Evolutionary conservation across 495 filamentous ascomycete genomes (phyloP).

Genomic region (Corynascus novoguineensis): DNA sequence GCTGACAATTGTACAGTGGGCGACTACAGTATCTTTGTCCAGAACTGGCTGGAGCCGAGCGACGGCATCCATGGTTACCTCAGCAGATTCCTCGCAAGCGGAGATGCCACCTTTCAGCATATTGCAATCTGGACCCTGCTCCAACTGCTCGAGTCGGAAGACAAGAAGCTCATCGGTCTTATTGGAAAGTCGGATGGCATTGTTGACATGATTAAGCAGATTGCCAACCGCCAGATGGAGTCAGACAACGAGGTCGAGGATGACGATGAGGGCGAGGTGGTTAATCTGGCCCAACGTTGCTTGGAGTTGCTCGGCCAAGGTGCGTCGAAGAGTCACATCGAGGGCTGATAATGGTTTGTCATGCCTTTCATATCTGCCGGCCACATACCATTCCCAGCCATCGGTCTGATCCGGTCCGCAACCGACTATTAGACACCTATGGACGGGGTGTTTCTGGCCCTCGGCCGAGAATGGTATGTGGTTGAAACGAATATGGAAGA

Average conservation of each 20-base stretch:
- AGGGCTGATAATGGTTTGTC: conserved; percentile 37
- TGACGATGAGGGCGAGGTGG: conserved; percentile 84
- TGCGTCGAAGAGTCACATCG: conserved; percentile 50
- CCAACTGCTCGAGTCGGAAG: conserved; percentile 90
- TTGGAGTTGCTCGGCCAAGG: conserved; percentile 74
- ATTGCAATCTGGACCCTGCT: conserved; percentile 98
- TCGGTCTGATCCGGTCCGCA: no score
- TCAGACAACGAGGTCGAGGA: conserved; percentile 86
- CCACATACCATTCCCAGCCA: no score
- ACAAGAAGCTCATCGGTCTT: conserved; percentile 72
- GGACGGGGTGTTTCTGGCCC: no score
- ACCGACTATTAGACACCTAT: no score
- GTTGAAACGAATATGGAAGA: no score
- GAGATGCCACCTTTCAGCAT: conserved; percentile 96
- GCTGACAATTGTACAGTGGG: conserved; percentile 57
- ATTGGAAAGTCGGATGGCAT: conserved; percentile 85
- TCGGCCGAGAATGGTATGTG: no score
- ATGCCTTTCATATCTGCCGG: no score
- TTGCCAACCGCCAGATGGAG: conserved; percentile 84
- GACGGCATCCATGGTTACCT: conserved; percentile 95
- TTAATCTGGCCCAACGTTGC: conserved; percentile 83
- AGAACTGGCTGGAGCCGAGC: conserved; percentile 86
- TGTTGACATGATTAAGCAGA: conserved; percentile 81
- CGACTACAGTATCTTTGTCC: conserved; percentile 92
- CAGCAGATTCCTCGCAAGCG: conserved; percentile 83